Evolutionary conservation across 768 basidiomycete species (phyloP).

Genomic region (Xerocomellus dryophilus): DNA sequence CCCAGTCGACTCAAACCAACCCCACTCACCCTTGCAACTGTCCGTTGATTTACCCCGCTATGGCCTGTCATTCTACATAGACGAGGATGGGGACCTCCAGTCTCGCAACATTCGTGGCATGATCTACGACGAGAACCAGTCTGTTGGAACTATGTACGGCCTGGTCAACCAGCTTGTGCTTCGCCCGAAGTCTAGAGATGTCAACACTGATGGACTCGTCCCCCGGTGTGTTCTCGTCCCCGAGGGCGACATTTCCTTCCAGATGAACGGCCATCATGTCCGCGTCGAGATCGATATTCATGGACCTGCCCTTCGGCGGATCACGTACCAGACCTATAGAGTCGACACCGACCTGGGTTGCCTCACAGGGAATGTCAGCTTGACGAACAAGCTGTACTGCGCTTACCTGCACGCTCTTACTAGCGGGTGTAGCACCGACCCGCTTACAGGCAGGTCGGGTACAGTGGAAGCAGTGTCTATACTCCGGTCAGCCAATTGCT

Average conservation of each 20-base stretch:
- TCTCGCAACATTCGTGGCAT: constrained; percentile 42
- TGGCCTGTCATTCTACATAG: constrained; percentile 39
- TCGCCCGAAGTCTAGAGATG: constrained; percentile 19
- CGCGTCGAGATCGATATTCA: constrained; percentile 12
- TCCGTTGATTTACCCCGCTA: constrained; percentile 40
- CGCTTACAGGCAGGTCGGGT: constrained; percentile 42
- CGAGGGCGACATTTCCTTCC: constrained; percentile 29
- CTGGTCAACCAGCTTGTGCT: constrained; percentile 40
- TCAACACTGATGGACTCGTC: background rate
- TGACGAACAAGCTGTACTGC: constrained; percentile 34
- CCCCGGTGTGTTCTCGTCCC: constrained; percentile 39
- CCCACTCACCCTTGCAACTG: constrained; percentile 11
- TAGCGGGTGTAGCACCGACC: constrained; percentile 38
- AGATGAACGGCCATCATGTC: constrained; percentile 14
- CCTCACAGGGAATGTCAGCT: constrained; percentile 25
- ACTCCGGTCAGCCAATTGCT: constrained; percentile 36
- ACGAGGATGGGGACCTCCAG: constrained; percentile 33
- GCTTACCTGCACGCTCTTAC: constrained; percentile 47
- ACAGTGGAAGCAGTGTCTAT: constrained; percentile 42
- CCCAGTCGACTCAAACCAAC: background rate
- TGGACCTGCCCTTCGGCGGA: background rate
- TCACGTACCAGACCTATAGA: constrained; percentile 29
- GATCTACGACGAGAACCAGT: constrained; percentile 42
- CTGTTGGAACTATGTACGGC: constrained; percentile 44
- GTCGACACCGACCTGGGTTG: constrained; percentile 32